Percentiles rank a stretch among this genome's conserved stretches.
These are phyloP conservation scores for Diplocarpon rosae DNA, from an alignment of 2,329 filamentous ascomycete species.

Conservation along the genomic window DNA sequence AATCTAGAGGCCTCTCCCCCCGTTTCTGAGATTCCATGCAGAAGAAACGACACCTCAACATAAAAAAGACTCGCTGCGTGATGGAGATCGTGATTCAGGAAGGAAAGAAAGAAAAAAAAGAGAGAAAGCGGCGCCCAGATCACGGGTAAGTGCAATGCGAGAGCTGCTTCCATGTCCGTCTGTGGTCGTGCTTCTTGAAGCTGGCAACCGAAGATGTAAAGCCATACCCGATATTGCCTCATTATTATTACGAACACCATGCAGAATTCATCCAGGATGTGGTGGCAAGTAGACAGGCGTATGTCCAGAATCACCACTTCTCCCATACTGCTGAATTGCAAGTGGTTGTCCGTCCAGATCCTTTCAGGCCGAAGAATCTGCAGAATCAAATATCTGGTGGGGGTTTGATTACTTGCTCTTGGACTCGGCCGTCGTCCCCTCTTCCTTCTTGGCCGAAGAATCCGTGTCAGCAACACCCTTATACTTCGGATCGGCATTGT, in stretches of 20 bases:
- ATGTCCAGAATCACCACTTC: constrained; percentile 17
- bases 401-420: constrained; percentile 11
- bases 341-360: not conserved
- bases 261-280: constrained; percentile 17
- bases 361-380: not conserved
- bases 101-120: constrained; percentile 10
- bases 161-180: constrained; percentile 4
- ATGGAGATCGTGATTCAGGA: constrained; percentile 24
- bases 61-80: constrained; percentile 22
- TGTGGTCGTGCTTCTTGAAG: not conserved
- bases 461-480: constrained; percentile 15
- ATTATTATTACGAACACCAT: constrained; percentile 14
- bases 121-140: constrained; percentile 4
- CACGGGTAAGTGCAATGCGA: constrained; percentile 6
- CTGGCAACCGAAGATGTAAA: constrained; percentile 13
- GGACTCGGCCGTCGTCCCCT: constrained; percentile 9
- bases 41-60: constrained; percentile 17
- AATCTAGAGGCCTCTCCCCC: constrained; percentile 21
- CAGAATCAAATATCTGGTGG: not conserved
- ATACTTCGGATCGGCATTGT: constrained; percentile 14
- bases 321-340: constrained; percentile 3
- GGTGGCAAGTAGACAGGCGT: constrained; percentile 10
- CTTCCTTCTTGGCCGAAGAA: constrained; percentile 9
- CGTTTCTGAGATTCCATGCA: constrained; percentile 22
- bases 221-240: constrained; percentile 5